Evolutionary conservation across 805 yeast genomes (phyloP).

Genomic region (Priceomyces melissophilus): DNA sequence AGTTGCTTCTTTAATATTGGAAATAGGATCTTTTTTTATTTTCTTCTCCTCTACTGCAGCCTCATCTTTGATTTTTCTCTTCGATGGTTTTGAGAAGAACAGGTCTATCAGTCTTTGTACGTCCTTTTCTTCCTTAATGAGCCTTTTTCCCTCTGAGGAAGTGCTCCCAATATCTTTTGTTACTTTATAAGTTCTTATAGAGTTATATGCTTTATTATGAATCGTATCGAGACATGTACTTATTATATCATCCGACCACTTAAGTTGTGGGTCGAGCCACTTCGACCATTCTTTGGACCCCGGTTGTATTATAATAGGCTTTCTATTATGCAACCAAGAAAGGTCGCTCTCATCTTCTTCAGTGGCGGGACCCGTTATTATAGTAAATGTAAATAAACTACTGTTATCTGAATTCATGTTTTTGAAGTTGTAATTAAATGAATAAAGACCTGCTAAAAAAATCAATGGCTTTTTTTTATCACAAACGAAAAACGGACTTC

Average conservation of each 20-base stretch:
- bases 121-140: slow-evolving; percentile 26
- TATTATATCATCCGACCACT: slow-evolving; percentile 39
- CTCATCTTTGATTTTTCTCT: slow-evolving; percentile 5
- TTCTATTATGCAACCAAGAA: slow-evolving; percentile 69
- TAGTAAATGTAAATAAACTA: slow-evolving; percentile 52
- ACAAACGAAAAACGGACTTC: slow-evolving; percentile 64
- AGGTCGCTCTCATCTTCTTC: slow-evolving; percentile 44
- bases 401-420: slow-evolving; percentile 15
- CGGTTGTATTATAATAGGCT: slow-evolving; percentile 70
- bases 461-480: slow-evolving; percentile 50
- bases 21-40: slow-evolving; percentile 1
- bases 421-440: slow-evolving; percentile 32
- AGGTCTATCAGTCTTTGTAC: slow-evolving; percentile 22
- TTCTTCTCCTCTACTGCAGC: slow-evolving; percentile 8
- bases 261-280: slow-evolving; percentile 55
- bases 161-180: slow-evolving; percentile 62
- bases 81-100: slow-evolving; percentile 20
- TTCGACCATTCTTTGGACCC: slow-evolving; percentile 52
- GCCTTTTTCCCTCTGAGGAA: slow-evolving; percentile 41
- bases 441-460: slow-evolving; percentile 55
- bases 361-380: slow-evolving; percentile 68
- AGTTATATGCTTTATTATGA: slow-evolving; percentile 25
- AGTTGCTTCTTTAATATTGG: slow-evolving; percentile 1
- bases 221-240: slow-evolving; percentile 36
- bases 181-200: slow-evolving; percentile 56